A percentile compares a stretch with the other conserved stretches of the same genome.
Conservation (phyloP, 1,284 basidiomycete species). For the Trichosporon sp. region DNA sequence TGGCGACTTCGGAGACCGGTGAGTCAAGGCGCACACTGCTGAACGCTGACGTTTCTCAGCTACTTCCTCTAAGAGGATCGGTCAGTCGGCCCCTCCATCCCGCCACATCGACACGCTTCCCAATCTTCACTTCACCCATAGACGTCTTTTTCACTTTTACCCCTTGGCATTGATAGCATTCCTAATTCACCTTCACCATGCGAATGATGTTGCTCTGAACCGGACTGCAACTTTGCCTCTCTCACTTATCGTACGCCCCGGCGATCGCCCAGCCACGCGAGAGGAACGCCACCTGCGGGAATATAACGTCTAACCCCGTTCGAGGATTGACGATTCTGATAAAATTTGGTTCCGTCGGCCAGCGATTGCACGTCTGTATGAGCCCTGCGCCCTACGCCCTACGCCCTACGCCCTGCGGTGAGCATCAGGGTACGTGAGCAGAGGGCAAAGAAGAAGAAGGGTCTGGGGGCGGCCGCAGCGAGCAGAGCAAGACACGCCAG, state of each 20-base stretch:
- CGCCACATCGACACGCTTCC: not conserved
- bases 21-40: too few relatives aligned
- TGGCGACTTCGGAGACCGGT: slow-evolving; percentile 84
- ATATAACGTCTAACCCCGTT: not conserved
- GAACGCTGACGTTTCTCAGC: slow-evolving; percentile 21
- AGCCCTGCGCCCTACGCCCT: too few relatives aligned
- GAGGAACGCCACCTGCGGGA: not conserved
- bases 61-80: slow-evolving; percentile 23
- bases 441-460: not conserved
- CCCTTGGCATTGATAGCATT: slow-evolving; percentile 7
- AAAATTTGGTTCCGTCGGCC: not conserved
- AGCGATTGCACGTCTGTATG: not conserved
- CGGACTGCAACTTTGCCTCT: not conserved
- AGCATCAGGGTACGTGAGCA: not conserved
- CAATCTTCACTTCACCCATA: not conserved
- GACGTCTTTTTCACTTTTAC: not conserved
- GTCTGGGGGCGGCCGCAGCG: not conserved
- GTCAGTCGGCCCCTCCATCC: not conserved
- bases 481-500: not conserved
- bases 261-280: not conserved
- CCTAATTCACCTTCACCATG: not conserved
- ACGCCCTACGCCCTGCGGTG: not conserved
- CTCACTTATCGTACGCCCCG: too few relatives aligned
- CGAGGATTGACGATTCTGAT: not conserved
- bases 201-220: slow-evolving; percentile 1